Evolutionary conservation across 2,329 filamentous ascomycete species (phyloP), one percentile per base, ranked within the genome.

Genomic region (Penicillium sp.): DNA sequence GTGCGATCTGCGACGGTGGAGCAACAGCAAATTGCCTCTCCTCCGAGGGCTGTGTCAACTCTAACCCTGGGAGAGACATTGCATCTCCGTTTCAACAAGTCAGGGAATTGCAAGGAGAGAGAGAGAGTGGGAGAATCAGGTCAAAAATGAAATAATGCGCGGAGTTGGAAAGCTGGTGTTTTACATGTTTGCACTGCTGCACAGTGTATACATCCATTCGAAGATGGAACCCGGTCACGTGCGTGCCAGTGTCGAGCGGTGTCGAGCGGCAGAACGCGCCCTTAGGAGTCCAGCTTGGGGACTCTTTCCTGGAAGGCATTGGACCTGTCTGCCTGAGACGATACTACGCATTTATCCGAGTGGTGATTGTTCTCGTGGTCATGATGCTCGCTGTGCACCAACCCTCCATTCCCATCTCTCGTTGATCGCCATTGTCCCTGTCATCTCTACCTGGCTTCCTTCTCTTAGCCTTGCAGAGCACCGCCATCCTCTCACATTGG

Each of bases 61-160:
- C 86, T 69, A 89, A 73, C 62, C 86, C 86, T 59, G 86, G 86
- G 66, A 89, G 86, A 61, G 85, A 88, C 86, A 88, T 88, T 53
- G 62, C 60, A 64, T 62, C 54, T 57, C 55, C 46, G 44, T 25
- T 37, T 45, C 33, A 44, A 28, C n/a, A 38, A n/a, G 15, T n/a
- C 25, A 49, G 33, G 13, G 31, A 31, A 31, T 33, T 32, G 3
- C 9, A 18, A 10, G 6, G 10, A 35, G 18, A 28, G 10, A 35
- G 18, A 28, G 13, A 23, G 33, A 6, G 39, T 6, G 9, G n/a
- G 5, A 32, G 29, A 35, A 38, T 15, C 38, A 35, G 18, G 38
- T 28, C 20, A 12, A 15, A 41, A 15, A 24, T 27, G 40, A 42
- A 47, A 37, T 20, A 35, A 33, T 44, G 47, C 42, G 28, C 37